Conservation (phyloP, 352 stramenopile genomes). For the Lagenidium giganteum region DNA sequence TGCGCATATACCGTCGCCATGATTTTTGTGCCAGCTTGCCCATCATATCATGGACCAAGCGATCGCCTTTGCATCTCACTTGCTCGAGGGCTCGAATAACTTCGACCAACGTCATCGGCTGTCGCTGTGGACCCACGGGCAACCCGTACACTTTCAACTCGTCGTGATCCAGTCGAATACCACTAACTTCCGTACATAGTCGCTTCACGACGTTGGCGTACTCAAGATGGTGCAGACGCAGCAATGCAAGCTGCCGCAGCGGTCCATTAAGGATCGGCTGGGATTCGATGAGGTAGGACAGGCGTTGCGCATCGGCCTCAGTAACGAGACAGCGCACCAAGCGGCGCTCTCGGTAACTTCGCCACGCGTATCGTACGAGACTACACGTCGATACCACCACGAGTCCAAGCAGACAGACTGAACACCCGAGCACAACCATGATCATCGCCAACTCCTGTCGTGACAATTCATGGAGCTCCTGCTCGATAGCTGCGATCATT, state of each 20-base stretch:
- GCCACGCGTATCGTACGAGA: slow-evolving; percentile 36
- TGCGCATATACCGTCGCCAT: slow-evolving; percentile 32
- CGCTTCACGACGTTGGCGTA: slow-evolving; percentile 26
- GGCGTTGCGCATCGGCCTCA: slow-evolving; percentile 31
- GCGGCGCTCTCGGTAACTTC: slow-evolving; percentile 32
- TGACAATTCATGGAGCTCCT: no score
- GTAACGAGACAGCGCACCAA: slow-evolving; percentile 35
- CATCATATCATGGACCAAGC: slow-evolving; percentile 34
- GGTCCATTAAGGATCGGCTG: no score
- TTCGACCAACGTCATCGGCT: slow-evolving; percentile 64
- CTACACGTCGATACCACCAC: slow-evolving; percentile 26
- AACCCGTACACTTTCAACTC: no score
- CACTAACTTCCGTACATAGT: no score
- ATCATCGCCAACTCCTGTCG: slow-evolving; percentile 54
- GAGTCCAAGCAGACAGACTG: slow-evolving; percentile 33
- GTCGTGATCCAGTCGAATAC: slow-evolving; percentile 22
- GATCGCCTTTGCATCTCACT: slow-evolving; percentile 44
- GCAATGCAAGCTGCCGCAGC: slow-evolving; percentile 42
- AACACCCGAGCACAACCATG: slow-evolving; percentile 43
- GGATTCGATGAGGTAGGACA: no score
- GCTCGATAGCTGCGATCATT: no score
- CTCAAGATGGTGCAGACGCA: slow-evolving; percentile 42
- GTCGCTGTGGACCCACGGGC: no score
- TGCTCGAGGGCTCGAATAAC: slow-evolving; percentile 50
- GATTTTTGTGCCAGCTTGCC: slow-evolving; percentile 21